Percentiles rank a stretch among this genome's conserved stretches.
phyloP scores from a whole-genome alignment of 2,329 filamentous ascomycete genomes.

The Aspergillus caelatus region DNA sequence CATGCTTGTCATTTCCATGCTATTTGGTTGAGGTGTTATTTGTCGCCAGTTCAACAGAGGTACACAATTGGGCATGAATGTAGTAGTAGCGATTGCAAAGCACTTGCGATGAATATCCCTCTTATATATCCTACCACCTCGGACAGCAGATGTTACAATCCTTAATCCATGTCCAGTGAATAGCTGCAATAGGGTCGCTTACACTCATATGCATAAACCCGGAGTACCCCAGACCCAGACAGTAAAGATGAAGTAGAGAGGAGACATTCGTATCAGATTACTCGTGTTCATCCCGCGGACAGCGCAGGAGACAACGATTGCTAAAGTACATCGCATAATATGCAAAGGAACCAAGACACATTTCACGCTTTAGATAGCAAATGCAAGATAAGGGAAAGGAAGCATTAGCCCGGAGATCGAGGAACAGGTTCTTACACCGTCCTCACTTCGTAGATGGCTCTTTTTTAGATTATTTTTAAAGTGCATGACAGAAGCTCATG shows the following conservation, averaged over 20 bases:
- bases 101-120: neutral
- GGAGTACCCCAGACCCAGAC: neutral
- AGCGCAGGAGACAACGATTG: constrained; percentile 23
- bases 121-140: neutral
- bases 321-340: constrained; percentile 39
- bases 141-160: neutral
- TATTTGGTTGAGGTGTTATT: neutral
- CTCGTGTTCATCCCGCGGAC: constrained; percentile 25
- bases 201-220: neutral
- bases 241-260: constrained; percentile 22
- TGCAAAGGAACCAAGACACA: constrained; percentile 27
- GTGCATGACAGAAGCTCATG: constrained; percentile 29
- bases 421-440: constrained; percentile 3
- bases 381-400: constrained; percentile 17
- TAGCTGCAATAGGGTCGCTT: neutral
- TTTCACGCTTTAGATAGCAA: constrained; percentile 30
- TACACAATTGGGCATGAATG: neutral
- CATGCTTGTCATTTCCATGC: neutral
- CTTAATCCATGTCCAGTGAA: neutral
- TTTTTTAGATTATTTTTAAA: constrained; percentile 26
- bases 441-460: constrained; percentile 14
- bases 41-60: neutral
- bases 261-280: constrained; percentile 37
- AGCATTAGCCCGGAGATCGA: constrained; percentile 19
- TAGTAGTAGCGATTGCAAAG: neutral